Evolutionary conservation across 805 yeast species (phyloP), one percentile per base, ranked within the genome.

Genomic region (Lachancea fermentati): DNA sequence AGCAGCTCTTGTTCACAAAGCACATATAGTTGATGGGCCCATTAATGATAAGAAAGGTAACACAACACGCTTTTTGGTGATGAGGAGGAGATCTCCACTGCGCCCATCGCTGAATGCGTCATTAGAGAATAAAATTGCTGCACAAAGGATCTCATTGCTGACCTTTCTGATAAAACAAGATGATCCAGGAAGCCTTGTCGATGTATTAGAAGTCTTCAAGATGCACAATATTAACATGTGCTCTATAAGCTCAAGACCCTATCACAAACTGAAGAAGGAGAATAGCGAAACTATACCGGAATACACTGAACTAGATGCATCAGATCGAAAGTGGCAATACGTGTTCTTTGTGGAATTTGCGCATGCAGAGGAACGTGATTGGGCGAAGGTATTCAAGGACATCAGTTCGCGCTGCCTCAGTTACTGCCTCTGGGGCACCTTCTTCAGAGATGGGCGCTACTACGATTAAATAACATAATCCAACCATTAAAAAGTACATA

Each of bases 51-150:
- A 68, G 43, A 60, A 68, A 24, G 79, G 77, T 18, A 91, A 91
- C 59, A 85, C 95, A 4, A 91, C 98, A 1, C 67, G 97, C 47
- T 91, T 93, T 57, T 63, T 93, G 37, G 72, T 86, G 0, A 63
- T 89, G 32, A 79, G 83, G 25, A 64, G 67, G 36, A 55, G 50
- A 43, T 35, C 43, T 17, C 30, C 36, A 43, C n/a, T 42, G 24
- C 43, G 19, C 41, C 45, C 15, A 48, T 55, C 19, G 12, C 26
- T 28, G 19, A 48, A 54, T 37, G 57, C 39, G 6, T 14, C 31
- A 19, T 37, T 37, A 7, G 22, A 34, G 11, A n/a, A 22, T 15
- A 19, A 32, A 25, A 13, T 18, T 12, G 37, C 32, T 19, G 34
- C 29, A 19, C 33, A 39, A 16, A 37, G 38, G 17, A 55, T 84